These are phyloP conservation scores for Starmerella vitae DNA, from an alignment of 805 yeast genomes.

Conservation along the genomic window DNA sequence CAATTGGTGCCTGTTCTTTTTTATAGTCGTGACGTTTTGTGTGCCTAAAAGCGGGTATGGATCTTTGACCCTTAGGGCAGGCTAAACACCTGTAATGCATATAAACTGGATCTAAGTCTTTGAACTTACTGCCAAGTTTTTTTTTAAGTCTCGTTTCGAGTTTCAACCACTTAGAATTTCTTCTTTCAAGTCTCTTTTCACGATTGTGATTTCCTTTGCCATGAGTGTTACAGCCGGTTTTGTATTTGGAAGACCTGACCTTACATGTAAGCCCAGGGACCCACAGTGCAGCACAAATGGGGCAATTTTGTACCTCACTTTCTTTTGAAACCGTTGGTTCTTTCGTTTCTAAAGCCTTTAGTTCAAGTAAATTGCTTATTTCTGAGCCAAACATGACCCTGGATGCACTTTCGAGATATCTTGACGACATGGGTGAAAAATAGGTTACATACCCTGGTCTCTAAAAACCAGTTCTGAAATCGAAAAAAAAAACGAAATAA, in stretches of 20 bases:
- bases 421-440: no score
- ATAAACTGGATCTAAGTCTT: background rate
- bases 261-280: constrained; percentile 18
- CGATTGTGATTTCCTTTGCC: background rate
- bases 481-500: no score
- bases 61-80: background rate
- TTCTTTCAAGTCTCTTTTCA: no score
- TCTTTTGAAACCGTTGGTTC: background rate
- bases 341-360: background rate
- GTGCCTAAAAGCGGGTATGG: background rate
- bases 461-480: no score
- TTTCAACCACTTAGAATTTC: no score
- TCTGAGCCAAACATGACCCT: no score
- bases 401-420: no score
- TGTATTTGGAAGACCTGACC: background rate
- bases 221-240: constrained; percentile 2
- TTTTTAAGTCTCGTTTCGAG: constrained; percentile 1
- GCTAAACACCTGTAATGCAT: background rate
- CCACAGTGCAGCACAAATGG: constrained; percentile 11
- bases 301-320: constrained; percentile 9
- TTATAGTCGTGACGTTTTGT: background rate
- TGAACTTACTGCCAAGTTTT: constrained; percentile 2
- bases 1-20: background rate
- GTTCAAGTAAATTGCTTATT: no score
- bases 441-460: no score